phyloP scores from a whole-genome alignment of 2,329 filamentous ascomycete species.

The Rhinocladiella mackenziei region DNA sequence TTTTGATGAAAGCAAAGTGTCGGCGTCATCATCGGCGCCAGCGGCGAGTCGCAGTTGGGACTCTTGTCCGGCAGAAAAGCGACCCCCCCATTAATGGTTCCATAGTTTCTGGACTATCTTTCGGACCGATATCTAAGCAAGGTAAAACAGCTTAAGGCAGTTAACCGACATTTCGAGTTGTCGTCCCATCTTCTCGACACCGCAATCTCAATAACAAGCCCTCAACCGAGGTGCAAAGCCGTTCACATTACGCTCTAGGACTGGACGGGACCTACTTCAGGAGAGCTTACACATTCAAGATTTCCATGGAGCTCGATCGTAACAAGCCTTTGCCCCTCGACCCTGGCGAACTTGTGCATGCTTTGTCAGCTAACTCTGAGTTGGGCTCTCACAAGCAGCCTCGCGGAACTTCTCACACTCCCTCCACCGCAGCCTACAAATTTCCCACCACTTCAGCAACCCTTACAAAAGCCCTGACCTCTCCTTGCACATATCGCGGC shows the following conservation, averaged over 20 bases:
- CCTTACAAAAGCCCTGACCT: too few relatives aligned
- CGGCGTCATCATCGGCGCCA: too few relatives aligned
- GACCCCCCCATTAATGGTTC: conserved; percentile 23
- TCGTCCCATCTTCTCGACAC: background rate
- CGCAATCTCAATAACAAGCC: background rate
- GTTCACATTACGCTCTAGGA: conserved; percentile 3
- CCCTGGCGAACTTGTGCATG: conserved; percentile 15
- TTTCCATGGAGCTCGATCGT: conserved; percentile 6
- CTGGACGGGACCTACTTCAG: conserved; percentile 22
- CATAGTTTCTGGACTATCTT: conserved; percentile 19
- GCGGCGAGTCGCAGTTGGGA: conserved; percentile 16
- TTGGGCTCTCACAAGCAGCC: background rate
- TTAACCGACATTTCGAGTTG: conserved; percentile 2
- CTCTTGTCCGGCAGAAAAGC: conserved; percentile 16
- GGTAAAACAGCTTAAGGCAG: conserved; percentile 9
- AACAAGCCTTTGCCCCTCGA: conserved; percentile 27
- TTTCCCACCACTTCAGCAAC: too few relatives aligned
- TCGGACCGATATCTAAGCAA: conserved; percentile 14
- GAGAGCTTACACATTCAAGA: background rate
- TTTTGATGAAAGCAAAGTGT: conserved; percentile 8
- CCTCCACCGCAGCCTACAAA: too few relatives aligned
- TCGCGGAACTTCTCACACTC: background rate
- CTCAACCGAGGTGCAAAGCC: background rate
- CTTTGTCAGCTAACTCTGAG: conserved; percentile 1
- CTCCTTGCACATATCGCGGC: too few relatives aligned